Evolutionary conservation across 495 filamentous ascomycete genomes (phyloP).

Genomic region (Talaromyces ruber): DNA sequence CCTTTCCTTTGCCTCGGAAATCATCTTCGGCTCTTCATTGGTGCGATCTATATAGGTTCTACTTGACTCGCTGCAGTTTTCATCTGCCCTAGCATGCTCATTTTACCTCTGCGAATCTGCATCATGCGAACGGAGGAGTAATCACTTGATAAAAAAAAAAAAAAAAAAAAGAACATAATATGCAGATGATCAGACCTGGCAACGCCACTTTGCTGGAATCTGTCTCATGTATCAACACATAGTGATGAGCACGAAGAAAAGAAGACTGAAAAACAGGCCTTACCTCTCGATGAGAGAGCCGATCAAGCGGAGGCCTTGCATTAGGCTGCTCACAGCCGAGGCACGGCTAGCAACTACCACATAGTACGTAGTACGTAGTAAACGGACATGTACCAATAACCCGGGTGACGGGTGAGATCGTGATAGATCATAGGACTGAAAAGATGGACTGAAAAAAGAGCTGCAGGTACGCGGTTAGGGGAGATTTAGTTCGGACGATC

Average conservation of each 20-base stretch:
- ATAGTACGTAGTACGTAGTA: no score
- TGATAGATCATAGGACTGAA: background rate
- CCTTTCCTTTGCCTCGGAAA: background rate
- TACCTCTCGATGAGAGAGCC: background rate
- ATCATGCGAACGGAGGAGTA: background rate
- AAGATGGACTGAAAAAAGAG: background rate
- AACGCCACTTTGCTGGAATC: background rate
- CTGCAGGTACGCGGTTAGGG: constrained; percentile 1
- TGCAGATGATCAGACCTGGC: background rate
- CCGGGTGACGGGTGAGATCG: background rate
- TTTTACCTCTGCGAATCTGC: background rate
- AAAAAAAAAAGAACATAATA: background rate
- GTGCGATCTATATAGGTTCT: background rate
- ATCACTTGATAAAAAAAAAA: background rate
- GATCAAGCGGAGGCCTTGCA: background rate
- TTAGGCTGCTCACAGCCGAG: background rate
- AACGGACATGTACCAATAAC: background rate
- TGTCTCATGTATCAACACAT: background rate
- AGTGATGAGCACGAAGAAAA: background rate
- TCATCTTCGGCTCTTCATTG: background rate
- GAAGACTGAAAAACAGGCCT: background rate
- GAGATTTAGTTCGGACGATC: background rate
- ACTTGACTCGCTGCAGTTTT: background rate
- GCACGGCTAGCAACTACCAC: background rate
- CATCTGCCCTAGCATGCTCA: background rate